Evolutionary conservation across 805 yeast genomes (phyloP), one percentile per base, ranked within the genome.

Genomic region (Pichia occidentalis): DNA sequence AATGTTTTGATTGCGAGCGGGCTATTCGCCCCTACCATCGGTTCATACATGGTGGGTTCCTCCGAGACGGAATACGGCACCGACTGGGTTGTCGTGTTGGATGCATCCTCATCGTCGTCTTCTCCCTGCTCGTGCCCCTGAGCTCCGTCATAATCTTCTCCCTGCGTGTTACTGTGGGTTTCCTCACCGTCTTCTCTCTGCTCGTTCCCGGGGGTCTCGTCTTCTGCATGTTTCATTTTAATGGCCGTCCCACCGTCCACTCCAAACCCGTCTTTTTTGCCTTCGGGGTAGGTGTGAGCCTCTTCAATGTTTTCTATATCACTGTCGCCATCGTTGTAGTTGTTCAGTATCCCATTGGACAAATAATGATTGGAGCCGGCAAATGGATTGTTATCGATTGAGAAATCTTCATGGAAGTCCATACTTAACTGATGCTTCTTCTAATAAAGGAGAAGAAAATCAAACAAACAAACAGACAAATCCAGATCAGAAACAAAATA

Each of bases 321-420:
- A 18, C 24, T 30, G 13, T 36, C 34, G 12, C 17, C 14, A 12
- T 31, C 31, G 20, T 5, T 14, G n/a, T 20, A 22, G 10, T 9
- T 9, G 29, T 28, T 24, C 16, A 26, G 5, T 11, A 57, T 53
- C 3, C 62, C 63, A 33, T 54, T 49, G 1, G 60, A 53, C 24
- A 39, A 53, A 29, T 23, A 52, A 25, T 59, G 62, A 30, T 54
- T 53, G 3, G 63, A 57, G 12, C 62, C 63, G 3, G 54, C 56
- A 47, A 61, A 61, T 7, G 65, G 65, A 39, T 61, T 61, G 37
- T 60, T 60, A 37, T 59, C 64, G 24, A 46, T 44, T 32, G 50
- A 45, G 40, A 54, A 57, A 27, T 60, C 64, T 36, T 58, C 61
- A 37, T 53, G n/a, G 47, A 23, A 52, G 54, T 25, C 54, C 57